Percentiles rank a stretch among this genome's conserved stretches.
Evolutionary conservation across 257 asterid species (phyloP).

Genomic region (Striga asiatica): DNA sequence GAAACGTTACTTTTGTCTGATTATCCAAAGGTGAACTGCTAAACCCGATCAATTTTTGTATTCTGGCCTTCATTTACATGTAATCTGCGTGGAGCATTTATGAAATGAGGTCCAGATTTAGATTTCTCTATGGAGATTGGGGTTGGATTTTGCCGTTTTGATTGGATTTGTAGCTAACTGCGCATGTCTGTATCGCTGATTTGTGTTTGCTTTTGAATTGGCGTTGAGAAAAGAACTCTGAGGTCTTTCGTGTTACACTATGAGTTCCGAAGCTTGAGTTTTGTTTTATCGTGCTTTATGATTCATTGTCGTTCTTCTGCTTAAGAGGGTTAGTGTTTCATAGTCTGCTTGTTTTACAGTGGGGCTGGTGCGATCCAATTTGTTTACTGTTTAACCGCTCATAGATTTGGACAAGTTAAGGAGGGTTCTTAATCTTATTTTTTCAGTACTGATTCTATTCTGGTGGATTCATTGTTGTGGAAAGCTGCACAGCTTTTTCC

Average conservation of each 20-base stretch:
- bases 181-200: conserved; percentile 11
- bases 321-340: conserved; percentile 11
- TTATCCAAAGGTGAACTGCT: conserved; percentile 19
- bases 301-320: background rate
- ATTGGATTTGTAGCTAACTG: conserved; percentile 17
- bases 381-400: conserved; percentile 5
- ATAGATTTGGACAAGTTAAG: conserved; percentile 22
- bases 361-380: conserved; percentile 13
- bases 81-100: conserved; percentile 19
- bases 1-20: too few relatives aligned
- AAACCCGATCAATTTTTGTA: conserved; percentile 14
- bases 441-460: conserved; percentile 20
- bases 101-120: conserved; percentile 35
- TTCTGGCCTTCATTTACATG: conserved; percentile 2
- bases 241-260: conserved; percentile 3
- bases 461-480: conserved; percentile 12
- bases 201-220: conserved; percentile 4
- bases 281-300: background rate
- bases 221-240: conserved; percentile 1
- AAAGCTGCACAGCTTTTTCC: conserved; percentile 5
- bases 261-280: conserved; percentile 7
- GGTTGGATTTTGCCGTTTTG: conserved; percentile 14
- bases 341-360: conserved; percentile 13
- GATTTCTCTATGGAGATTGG: conserved; percentile 12
- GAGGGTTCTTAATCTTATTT: conserved; percentile 2